Percentiles rank a stretch among this genome's conserved stretches.
These are phyloP conservation scores for Dalbergia oliveri DNA, from an alignment of 306 rosid species.

Conservation along the genomic window DNA sequence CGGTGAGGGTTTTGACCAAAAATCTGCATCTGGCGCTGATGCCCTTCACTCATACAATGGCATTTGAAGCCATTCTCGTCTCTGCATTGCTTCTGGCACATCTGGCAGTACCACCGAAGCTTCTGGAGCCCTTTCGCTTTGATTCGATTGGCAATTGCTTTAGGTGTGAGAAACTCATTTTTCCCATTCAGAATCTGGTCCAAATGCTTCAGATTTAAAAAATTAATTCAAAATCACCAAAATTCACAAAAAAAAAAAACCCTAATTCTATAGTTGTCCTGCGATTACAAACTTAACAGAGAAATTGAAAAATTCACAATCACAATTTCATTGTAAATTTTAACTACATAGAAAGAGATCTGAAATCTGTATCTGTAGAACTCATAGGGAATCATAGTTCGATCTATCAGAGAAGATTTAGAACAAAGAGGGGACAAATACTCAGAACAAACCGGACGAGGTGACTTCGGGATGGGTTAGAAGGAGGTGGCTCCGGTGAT, in stretches of 20 bases:
- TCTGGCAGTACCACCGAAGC: constrained; percentile 97
- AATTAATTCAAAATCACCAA: neutral
- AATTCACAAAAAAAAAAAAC: neutral
- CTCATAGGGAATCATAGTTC: neutral
- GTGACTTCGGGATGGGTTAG: neutral
- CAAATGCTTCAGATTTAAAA: neutral
- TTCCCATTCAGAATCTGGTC: constrained; percentile 66
- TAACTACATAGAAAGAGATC: neutral
- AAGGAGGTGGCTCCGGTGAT: neutral
- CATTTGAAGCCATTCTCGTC: constrained; percentile 97
- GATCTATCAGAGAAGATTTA: neutral
- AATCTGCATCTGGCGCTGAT: constrained; percentile 94
- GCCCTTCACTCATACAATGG: constrained; percentile 94
- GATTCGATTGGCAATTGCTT: constrained; percentile 90
- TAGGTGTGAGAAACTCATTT: constrained; percentile 88
- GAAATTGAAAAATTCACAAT: neutral
- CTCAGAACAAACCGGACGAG: neutral
- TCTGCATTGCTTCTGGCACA: constrained; percentile 97
- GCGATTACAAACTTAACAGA: neutral
- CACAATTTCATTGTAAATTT: neutral
- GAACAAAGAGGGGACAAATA: neutral
- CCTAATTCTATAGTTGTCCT: neutral
- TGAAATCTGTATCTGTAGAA: neutral
- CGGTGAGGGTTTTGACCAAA: constrained; percentile 84
- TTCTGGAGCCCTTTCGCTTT: constrained; percentile 96